Evolutionary conservation across 257 asterid genomes (phyloP).

Genomic region (Voacanga thouarsii): DNA sequence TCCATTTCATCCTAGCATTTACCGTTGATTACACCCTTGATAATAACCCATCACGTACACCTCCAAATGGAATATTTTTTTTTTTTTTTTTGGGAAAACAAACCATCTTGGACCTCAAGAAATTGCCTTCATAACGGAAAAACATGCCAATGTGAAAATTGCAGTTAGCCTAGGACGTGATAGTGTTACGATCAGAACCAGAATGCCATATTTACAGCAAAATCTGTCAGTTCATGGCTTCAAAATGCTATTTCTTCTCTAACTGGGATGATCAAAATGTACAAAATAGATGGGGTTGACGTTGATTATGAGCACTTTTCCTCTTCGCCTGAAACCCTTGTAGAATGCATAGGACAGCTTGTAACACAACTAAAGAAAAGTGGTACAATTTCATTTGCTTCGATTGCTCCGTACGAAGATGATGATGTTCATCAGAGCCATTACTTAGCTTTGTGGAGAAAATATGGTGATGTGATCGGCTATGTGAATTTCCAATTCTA

Average conservation of each 20-base stretch:
- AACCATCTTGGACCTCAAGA: slow-evolving; percentile 16
- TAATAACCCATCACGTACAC: slow-evolving; percentile 11
- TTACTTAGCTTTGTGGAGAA: slow-evolving; percentile 13
- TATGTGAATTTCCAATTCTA: slow-evolving; percentile 28
- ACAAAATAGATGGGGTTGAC: slow-evolving; percentile 21
- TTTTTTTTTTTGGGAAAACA: slow-evolving; percentile 19
- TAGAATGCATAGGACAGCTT: slow-evolving; percentile 20
- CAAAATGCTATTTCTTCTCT: slow-evolving; percentile 23
- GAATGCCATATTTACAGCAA: slow-evolving; percentile 7
- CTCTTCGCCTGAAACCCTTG: neutral
- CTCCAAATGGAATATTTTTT: slow-evolving; percentile 20
- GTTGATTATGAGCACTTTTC: slow-evolving; percentile 22
- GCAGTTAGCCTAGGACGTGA: slow-evolving; percentile 1
- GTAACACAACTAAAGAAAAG: slow-evolving; percentile 9
- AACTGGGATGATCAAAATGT: slow-evolving; percentile 4
- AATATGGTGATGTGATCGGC: slow-evolving; percentile 16
- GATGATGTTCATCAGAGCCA: slow-evolving; percentile 3
- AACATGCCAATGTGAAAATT: slow-evolving; percentile 25
- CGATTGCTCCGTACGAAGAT: slow-evolving; percentile 21
- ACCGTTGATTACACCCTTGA: slow-evolving; percentile 15
- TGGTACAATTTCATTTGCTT: slow-evolving; percentile 17
- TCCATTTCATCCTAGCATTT: slow-evolving; percentile 24
- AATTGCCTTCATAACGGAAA: slow-evolving; percentile 4
- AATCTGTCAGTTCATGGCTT: slow-evolving; percentile 19
- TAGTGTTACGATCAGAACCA: neutral